These are phyloP conservation scores for Nyctanthes arbortristis DNA, from an alignment of 257 asterid species.

Conservation along the genomic window DNA sequence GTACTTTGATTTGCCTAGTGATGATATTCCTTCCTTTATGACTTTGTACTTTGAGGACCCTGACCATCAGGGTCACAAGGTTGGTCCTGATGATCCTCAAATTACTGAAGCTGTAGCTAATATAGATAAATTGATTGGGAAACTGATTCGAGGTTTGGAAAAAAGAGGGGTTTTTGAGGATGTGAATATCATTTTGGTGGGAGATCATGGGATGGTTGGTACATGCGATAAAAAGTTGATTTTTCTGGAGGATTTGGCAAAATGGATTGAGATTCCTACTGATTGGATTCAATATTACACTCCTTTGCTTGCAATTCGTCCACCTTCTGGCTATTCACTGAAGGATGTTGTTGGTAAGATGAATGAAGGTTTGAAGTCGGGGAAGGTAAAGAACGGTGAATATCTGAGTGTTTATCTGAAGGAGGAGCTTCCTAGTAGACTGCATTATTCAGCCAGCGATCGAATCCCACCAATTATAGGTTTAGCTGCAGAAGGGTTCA, in stretches of 20 bases:
- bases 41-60: conserved; percentile 74
- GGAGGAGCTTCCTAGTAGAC: conserved; percentile 65
- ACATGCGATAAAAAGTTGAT: conserved; percentile 68
- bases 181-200: conserved; percentile 55
- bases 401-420: conserved; percentile 63
- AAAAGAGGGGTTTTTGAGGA: conserved; percentile 63
- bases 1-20: conserved; percentile 58
- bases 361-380: conserved; percentile 68
- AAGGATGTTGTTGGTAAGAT: conserved; percentile 56
- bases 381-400: conserved; percentile 51
- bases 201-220: conserved; percentile 86
- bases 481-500: conserved; percentile 58
- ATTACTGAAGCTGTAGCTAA: conserved; percentile 54
- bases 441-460: conserved; percentile 55
- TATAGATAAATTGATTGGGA: conserved; percentile 55
- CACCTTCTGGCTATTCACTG: conserved; percentile 34
- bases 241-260: conserved; percentile 54
- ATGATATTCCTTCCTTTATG: conserved; percentile 64
- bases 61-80: conserved; percentile 74
- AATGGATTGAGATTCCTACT: conserved; percentile 49
- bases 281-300: conserved; percentile 65
- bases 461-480: conserved; percentile 73
- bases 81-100: conserved; percentile 66
- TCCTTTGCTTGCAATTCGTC: conserved; percentile 63
- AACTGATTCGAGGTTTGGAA: conserved; percentile 60